phyloP scores from a whole-genome alignment of 148 eudicot species.

The Simmondsia chinensis region DNA sequence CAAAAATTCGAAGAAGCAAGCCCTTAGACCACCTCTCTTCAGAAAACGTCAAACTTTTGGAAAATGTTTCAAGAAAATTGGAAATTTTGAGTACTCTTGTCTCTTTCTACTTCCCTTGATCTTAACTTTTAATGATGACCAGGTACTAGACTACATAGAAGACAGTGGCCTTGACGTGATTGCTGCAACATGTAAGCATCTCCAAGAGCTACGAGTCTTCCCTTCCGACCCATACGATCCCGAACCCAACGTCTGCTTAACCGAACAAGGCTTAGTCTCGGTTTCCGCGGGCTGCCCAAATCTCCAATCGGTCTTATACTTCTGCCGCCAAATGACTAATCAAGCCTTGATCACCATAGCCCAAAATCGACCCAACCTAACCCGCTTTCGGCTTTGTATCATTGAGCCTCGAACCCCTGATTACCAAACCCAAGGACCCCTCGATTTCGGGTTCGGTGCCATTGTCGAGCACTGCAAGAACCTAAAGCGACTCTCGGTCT shows the following conservation, averaged over 20 bases:
- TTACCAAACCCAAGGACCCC: slow-evolving; percentile 63
- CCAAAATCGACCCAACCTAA: slow-evolving; percentile 57
- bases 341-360: slow-evolving; percentile 66
- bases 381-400: slow-evolving; percentile 72
- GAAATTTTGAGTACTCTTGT: too few relatives aligned
- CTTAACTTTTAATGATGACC: too few relatives aligned
- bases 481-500: slow-evolving; percentile 65
- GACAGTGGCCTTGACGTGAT: slow-evolving; percentile 71
- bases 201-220: slow-evolving; percentile 71
- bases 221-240: slow-evolving; percentile 76
- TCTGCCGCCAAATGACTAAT: slow-evolving; percentile 90
- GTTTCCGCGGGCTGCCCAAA: slow-evolving; percentile 85
- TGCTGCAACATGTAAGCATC: slow-evolving; percentile 70
- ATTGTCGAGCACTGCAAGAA: slow-evolving; percentile 71
- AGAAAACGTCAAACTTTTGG: too few relatives aligned
- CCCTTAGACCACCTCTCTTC: too few relatives aligned
- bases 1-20: too few relatives aligned
- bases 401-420: slow-evolving; percentile 75
- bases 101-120: too few relatives aligned
- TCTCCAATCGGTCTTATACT: slow-evolving; percentile 75
- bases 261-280: slow-evolving; percentile 80
- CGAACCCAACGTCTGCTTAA: slow-evolving; percentile 68
- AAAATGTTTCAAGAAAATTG: too few relatives aligned
- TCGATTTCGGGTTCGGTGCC: slow-evolving; percentile 84
- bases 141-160: slow-evolving; percentile 91